Percentiles rank a stretch among this genome's conserved stretches.
phyloP scores from a whole-genome alignment of 75 land plant species.

The Selaginella tamariscina region DNA sequence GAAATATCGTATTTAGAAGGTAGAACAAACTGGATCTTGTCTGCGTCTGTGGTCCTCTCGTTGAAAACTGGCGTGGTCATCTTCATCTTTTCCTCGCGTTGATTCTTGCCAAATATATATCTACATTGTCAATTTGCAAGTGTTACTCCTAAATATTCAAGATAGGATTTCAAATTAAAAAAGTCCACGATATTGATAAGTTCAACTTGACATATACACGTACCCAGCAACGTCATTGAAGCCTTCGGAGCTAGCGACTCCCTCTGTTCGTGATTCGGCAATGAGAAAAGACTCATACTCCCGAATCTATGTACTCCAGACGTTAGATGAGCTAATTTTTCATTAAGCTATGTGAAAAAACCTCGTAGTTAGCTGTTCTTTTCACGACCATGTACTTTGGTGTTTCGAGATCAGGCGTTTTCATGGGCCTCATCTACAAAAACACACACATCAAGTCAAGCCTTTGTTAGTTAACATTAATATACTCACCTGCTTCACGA shows the following conservation, averaged over 20 bases:
- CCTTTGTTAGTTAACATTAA: background rate
- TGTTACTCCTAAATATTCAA: background rate
- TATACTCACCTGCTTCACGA: slow-evolving; percentile 70
- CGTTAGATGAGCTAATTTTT: background rate
- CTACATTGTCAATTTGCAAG: slow-evolving; percentile 21
- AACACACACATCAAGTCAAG: slow-evolving; percentile 7
- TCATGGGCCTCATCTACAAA: slow-evolving; percentile 51
- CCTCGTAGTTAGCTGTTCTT: slow-evolving; percentile 73
- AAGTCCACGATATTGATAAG: background rate
- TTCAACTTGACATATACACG: background rate
- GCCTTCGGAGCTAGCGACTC: slow-evolving; percentile 68
- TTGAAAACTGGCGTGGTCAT: slow-evolving; percentile 98
- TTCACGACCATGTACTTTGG: slow-evolving; percentile 79
- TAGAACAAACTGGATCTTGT: slow-evolving; percentile 74
- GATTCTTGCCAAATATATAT: slow-evolving; percentile 87
- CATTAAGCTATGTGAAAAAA: background rate
- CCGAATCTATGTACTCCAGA: slow-evolving; percentile 44
- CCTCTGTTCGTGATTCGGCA: slow-evolving; percentile 65
- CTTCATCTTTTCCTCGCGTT: slow-evolving; percentile 57
- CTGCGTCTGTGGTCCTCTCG: slow-evolving; percentile 34
- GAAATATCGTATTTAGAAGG: slow-evolving; percentile 47
- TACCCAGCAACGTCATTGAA: slow-evolving; percentile 85
- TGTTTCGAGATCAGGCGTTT: slow-evolving; percentile 81
- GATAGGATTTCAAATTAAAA: background rate
- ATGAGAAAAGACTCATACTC: slow-evolving; percentile 65